Base-by-base conservation (phyloP, 2,329 filamentous ascomycete species). In the Pseudogymnoascus sp. region DNA sequence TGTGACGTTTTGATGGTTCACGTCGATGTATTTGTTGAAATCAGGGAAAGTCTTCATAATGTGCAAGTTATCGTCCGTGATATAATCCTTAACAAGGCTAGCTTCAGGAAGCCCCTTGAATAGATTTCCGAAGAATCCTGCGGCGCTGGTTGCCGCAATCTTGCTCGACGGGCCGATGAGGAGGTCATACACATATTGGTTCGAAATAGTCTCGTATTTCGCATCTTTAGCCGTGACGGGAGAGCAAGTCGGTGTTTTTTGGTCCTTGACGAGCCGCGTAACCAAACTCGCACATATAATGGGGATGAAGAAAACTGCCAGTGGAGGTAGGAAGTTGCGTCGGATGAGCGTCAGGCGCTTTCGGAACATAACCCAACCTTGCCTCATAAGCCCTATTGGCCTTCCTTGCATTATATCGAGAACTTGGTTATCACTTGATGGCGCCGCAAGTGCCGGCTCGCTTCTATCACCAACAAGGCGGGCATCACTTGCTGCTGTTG, bases 301-400 rank as follows among this genome's bases (percentile, higher is more conserved):
- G 0, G 92, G 92, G 11, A 96, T 83, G 0, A 91, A 66, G 37
- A 96, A 79, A 0, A 90, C 91, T 2, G 85, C 84, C 6, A 86
- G 70, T 62, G 91, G 91, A 0, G 91, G 88, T 50, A 93, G 78
- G 73, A 85, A 89, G 70, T 93, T 96, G 36, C 87, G 81, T 67
- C 87, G 86, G 59, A 96, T 78, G 36, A 97, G 87, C 0, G 85
- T 91, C 62, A 84, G 76, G 30, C 92, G 82, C 73, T 97, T 97
- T 60, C 79, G 76, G 71, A 95, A 90, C 6, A 97, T 76, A 1
- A 95, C 87, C 69, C 79, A 76, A 0, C 84, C 83, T 75, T 97
- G 92, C 64, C 79, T 80, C 47, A 82, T 72, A 71, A 90, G 88
- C 3, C 86, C 82, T 35, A 93, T 87, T 5, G 80, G 82, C 63